A percentile compares a stretch with the other conserved stretches of the same genome.
Evolutionary conservation across 2,329 filamentous ascomycete genomes (phyloP).

Genomic region (Cryphonectria carpinicola): DNA sequence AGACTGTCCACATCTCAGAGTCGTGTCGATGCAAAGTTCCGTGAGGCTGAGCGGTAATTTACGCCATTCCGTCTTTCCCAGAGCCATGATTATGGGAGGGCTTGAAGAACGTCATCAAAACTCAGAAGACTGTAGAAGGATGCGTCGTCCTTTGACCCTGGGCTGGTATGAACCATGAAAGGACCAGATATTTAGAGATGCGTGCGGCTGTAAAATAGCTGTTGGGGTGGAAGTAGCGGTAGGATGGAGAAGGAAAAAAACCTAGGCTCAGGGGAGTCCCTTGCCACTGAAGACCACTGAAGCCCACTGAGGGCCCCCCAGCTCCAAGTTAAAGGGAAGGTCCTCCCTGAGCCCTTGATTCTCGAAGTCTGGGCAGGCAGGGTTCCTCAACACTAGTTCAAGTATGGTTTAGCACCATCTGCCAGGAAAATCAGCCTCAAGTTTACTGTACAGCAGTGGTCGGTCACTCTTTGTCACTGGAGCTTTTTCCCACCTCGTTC

Average conservation of each 20-base stretch:
- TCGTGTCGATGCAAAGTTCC: conserved; percentile 94
- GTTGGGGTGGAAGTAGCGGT: not conserved
- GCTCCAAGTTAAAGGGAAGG: too few relatives aligned
- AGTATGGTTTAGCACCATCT: conserved; percentile 35
- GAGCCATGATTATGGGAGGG: conserved; percentile 13
- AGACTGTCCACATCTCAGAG: conserved; percentile 90
- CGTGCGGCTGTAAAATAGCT: not conserved
- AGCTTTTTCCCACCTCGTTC: conserved; percentile 6
- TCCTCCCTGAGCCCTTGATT: not conserved
- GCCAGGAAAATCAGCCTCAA: conserved; percentile 49
- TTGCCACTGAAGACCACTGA: conserved; percentile 1
- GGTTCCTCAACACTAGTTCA: conserved; percentile 31
- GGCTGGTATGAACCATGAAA: not conserved
- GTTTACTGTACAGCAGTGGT: conserved; percentile 28
- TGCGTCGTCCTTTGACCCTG: not conserved
- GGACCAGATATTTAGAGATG: not conserved
- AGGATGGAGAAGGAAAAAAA: not conserved
- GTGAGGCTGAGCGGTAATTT: conserved; percentile 81
- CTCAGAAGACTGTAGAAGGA: not conserved
- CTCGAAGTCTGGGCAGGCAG: not conserved
- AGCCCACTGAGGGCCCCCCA: too few relatives aligned
- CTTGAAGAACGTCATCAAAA: not conserved
- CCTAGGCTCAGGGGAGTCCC: not conserved
- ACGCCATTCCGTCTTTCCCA: conserved; percentile 75
- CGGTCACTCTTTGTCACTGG: conserved; percentile 19